Conservation (phyloP, 768 basidiomycete species). For the Floccularia luteovirens region DNA sequence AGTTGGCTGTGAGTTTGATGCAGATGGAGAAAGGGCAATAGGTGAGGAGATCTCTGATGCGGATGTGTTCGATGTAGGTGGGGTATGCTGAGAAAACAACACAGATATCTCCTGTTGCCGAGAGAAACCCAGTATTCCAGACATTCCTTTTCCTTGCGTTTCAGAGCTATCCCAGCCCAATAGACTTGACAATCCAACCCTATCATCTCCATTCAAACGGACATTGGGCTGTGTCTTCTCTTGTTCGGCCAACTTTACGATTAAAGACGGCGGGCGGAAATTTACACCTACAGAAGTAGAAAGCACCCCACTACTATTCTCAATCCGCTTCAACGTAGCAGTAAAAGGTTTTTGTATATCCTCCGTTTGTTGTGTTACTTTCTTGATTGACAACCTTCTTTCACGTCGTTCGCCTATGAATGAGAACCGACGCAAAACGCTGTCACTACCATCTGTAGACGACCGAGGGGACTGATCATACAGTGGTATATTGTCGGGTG, state of each 20-base stretch:
- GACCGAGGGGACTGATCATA: conserved; percentile 11
- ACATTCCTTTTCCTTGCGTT: conserved; percentile 34
- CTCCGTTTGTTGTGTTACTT: not conserved
- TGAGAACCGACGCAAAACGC: conserved; percentile 30
- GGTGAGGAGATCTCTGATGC: conserved; percentile 4
- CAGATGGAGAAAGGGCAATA: conserved; percentile 1
- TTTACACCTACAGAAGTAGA: conserved; percentile 48
- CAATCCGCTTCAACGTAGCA: conserved; percentile 30
- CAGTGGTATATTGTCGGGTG: conserved; percentile 2
- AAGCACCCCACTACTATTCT: conserved; percentile 28
- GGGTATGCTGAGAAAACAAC: conserved; percentile 36
- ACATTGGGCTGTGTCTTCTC: conserved; percentile 32
- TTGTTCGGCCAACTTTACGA: conserved; percentile 41
- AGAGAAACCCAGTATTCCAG: conserved; percentile 43
- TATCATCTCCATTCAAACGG: conserved; percentile 49
- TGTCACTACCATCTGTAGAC: conserved; percentile 19
- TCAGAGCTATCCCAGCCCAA: conserved; percentile 55
- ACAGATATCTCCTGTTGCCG: conserved; percentile 51
- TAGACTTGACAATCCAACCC: conserved; percentile 39
- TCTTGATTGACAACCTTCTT: conserved; percentile 12
- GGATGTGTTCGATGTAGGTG: conserved; percentile 6
- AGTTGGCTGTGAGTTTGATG: conserved; percentile 10
- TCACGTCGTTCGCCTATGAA: conserved; percentile 21
- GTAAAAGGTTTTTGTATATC: conserved; percentile 24
- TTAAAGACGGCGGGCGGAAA: conserved; percentile 37